Conservation (phyloP, 73 alveolate genomes). For the Uronychia binucleata region DNA sequence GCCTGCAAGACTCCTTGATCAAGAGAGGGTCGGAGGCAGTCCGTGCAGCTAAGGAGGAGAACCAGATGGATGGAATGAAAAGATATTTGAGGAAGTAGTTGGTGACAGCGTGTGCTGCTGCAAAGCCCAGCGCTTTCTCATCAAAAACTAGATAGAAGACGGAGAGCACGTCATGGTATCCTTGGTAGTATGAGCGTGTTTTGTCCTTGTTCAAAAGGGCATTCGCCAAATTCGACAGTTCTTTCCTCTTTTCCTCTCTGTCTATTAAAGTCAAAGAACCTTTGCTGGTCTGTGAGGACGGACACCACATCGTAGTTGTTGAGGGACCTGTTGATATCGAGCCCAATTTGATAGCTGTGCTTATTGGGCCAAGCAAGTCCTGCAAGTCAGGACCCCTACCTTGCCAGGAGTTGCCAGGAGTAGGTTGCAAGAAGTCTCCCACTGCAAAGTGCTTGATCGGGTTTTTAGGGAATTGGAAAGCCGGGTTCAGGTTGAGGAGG, state of each 20-base stretch:
- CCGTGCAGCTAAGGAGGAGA: conserved; percentile 5
- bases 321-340: conserved; percentile 38
- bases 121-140: not conserved
- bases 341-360: conserved; percentile 15
- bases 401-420: not conserved
- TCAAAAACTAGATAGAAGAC: conserved; percentile 13
- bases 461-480: not conserved
- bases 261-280: too few species aligned
- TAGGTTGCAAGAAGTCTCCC: not conserved
- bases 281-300: not conserved
- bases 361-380: not conserved
- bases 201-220: conserved; percentile 11
- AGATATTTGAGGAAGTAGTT: not conserved
- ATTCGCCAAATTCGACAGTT: conserved; percentile 18
- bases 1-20: conserved; percentile 30
- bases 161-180: conserved; percentile 53
- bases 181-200: conserved; percentile 35
- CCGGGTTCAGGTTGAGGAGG: conserved; percentile 12
- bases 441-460: not conserved
- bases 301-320: conserved; percentile 21
- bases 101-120: not conserved
- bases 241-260: conserved; percentile 34
- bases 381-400: not conserved
- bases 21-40: conserved; percentile 17
- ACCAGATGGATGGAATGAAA: not conserved